These are phyloP conservation scores for Mesotaenium endlicherianum DNA, from an alignment of 139 green algal species.

Conservation along the genomic window DNA sequence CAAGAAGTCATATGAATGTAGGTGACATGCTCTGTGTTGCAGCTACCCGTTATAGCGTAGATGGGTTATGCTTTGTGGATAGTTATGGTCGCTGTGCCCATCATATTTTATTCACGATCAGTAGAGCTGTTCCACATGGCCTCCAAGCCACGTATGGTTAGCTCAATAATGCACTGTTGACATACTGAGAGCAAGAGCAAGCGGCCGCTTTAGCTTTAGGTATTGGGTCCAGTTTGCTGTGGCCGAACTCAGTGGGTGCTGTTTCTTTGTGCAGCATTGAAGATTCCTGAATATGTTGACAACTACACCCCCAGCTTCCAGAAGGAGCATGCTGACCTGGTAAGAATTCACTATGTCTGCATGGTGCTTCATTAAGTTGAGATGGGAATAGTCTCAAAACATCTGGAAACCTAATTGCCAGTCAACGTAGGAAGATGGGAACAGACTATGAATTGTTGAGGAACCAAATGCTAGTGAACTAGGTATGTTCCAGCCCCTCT, in stretches of 20 bases:
- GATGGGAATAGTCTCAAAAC: background rate
- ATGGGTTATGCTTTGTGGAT: too few relatives aligned
- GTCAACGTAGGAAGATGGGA: background rate
- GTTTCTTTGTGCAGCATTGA: constrained; percentile 6
- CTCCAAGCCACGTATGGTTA: too few relatives aligned
- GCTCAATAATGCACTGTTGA: too few relatives aligned
- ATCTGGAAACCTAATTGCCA: background rate
- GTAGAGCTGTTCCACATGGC: too few relatives aligned
- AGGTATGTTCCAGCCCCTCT: background rate
- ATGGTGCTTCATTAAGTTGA: background rate
- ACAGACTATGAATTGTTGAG: background rate
- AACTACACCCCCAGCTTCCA: constrained; percentile 32
- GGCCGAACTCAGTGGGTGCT: background rate
- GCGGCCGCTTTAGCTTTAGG: background rate
- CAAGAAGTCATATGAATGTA: constrained; percentile 43
- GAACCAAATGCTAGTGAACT: background rate
- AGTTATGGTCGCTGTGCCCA: too few relatives aligned
- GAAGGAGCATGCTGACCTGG: constrained; percentile 46
- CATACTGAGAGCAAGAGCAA: too few relatives aligned
- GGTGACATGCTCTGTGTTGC: constrained; percentile 2
- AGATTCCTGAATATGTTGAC: constrained; percentile 40
- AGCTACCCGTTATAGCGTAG: too few relatives aligned
- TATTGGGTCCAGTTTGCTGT: background rate
- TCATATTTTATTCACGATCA: too few relatives aligned
- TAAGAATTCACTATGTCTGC: background rate